Base-by-base conservation (phyloP, 2,329 filamentous ascomycete genomes). In the Ceratocystiopsis minuta region DNA sequence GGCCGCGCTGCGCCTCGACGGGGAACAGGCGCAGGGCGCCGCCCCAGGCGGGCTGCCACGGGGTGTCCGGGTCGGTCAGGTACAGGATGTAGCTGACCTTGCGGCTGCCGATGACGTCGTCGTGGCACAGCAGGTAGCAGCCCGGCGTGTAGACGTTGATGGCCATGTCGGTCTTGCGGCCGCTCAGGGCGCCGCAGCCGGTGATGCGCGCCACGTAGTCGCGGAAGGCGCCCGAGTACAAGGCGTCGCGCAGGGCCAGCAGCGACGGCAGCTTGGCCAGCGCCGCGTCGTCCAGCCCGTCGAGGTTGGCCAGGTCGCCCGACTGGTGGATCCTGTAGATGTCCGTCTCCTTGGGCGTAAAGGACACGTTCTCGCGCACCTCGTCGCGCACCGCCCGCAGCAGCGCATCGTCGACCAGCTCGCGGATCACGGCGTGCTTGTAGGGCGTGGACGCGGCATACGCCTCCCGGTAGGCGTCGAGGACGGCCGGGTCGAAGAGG, bases 291-390 rank as follows among this genome's bases (percentile, higher is more conserved):
- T 93, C 84, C 36, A 98, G 73, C 18, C 90, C 90, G 60, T 95
- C 88, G 45, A 98, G 75, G 61, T 98, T 98, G 38, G 90, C 90
- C 32, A 98, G 72, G 58, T 98, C 90, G 50, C 90, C 90, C 5
- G 88, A 96, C 66, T 98, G 90, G 69, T 95, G 87, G 56, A 98
- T 96, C 63, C 92, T 94, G 72, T 98, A 98, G 53, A 98, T 98
- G 59, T 98, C 90, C 38, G 90, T 98, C 62, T 98, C 90, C 61
- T 98, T 98, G 52, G 87, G 87, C 13, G 90, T 95, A 64, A 98
- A 98, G 51, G 83, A 78, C 51, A 98, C 82, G 56, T 94, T 87
- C 51, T 80, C 70, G 59, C 80, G 79, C 59, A 96, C 88, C 64
- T 98, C 90, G 54, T 72, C 64, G 56, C 90, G 86, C 45, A 98